Conservation (phyloP, 129 eudicot genomes). For the Flaveria ramosissima region DNA sequence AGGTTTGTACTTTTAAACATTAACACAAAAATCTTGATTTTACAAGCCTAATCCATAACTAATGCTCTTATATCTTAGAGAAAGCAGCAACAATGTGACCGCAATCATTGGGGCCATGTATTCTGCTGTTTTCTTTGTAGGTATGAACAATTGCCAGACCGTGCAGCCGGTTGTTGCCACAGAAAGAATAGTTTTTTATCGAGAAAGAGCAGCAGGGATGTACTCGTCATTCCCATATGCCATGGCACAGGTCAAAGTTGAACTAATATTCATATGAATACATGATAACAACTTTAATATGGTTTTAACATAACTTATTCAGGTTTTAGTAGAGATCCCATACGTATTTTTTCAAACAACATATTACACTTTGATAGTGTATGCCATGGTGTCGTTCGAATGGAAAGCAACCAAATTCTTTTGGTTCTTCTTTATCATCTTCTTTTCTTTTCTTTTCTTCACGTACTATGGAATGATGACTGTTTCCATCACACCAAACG, state of each 20-base stretch:
- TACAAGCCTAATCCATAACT: background rate
- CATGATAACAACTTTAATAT: background rate
- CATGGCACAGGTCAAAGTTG: conserved; percentile 67
- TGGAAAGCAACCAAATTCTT: conserved; percentile 54
- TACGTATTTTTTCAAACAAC: conserved; percentile 56
- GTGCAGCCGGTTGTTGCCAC: conserved; percentile 71
- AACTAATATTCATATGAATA: background rate
- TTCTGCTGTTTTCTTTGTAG: conserved; percentile 60
- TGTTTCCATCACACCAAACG: conserved; percentile 64
- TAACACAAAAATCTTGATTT: background rate
- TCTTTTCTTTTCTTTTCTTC: conserved; percentile 62
- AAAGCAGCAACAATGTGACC: conserved; percentile 39
- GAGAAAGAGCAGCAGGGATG: conserved; percentile 93
- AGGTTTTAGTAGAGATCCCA: conserved; percentile 68
- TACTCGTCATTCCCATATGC: conserved; percentile 87
- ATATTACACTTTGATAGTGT: conserved; percentile 52
- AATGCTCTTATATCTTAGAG: conserved; percentile 28
- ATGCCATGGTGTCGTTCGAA: conserved; percentile 57
- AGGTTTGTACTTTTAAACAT: conserved; percentile 37
- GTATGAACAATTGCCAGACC: conserved; percentile 63
- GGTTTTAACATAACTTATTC: background rate
- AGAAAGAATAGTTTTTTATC: conserved; percentile 86
- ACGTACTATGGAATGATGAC: conserved; percentile 79
- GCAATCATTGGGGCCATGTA: conserved; percentile 79
- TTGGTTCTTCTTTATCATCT: conserved; percentile 58